phyloP scores from a whole-genome alignment of 805 yeast genomes.

The Zygosaccharomyces bisporus region DNA sequence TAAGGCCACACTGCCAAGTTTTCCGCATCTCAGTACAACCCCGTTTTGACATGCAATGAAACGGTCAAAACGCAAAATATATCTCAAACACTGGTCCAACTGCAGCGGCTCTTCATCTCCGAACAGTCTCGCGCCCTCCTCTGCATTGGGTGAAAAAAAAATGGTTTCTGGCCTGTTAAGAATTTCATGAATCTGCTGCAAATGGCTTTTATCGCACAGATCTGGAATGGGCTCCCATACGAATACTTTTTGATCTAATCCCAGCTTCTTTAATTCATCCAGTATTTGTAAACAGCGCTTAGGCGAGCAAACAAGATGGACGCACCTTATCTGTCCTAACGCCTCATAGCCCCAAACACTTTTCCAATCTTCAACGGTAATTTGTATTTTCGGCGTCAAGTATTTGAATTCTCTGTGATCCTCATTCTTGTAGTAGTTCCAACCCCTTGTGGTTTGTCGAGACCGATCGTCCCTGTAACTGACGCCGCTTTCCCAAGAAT shows the following conservation, averaged over 20 bases:
- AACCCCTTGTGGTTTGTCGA: constrained; percentile 74
- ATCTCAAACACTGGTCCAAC: constrained; percentile 39
- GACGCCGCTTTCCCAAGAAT: constrained; percentile 60
- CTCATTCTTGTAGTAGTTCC: constrained; percentile 64
- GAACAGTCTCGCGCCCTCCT: constrained; percentile 70
- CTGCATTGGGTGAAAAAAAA: constrained; percentile 72
- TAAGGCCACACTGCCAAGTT: constrained; percentile 57
- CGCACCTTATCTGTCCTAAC: constrained; percentile 39
- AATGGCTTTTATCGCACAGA: constrained; percentile 53
- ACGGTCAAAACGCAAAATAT: constrained; percentile 42
- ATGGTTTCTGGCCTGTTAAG: constrained; percentile 18
- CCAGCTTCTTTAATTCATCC: constrained; percentile 24
- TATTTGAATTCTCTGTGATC: constrained; percentile 63
- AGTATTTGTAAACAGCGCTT: constrained; percentile 52
- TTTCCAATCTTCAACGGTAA: constrained; percentile 49
- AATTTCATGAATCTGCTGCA: constrained; percentile 28
- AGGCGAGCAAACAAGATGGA: constrained; percentile 76
- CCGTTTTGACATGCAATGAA: constrained; percentile 38
- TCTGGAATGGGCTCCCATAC: constrained; percentile 90
- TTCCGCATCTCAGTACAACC: constrained; percentile 70
- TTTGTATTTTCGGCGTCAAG: constrained; percentile 56
- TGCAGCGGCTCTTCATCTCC: constrained; percentile 45
- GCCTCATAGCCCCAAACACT: constrained; percentile 32
- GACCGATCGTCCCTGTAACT: constrained; percentile 48
- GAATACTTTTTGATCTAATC: constrained; percentile 39